Conservation (phyloP, 2,329 filamentous ascomycete genomes). For the Metarhizium album region DNA sequence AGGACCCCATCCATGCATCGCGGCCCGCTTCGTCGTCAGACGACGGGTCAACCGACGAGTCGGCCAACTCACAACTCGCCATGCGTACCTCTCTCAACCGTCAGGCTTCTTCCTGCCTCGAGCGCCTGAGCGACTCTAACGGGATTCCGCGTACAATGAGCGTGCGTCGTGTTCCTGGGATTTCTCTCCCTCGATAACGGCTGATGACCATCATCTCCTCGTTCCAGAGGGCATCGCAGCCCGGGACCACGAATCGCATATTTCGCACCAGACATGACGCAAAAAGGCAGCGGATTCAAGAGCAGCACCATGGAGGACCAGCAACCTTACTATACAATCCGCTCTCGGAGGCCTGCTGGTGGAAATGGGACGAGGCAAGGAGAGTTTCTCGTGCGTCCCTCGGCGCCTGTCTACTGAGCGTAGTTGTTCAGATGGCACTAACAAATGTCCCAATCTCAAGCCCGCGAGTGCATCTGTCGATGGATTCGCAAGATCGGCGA, state of each 20-base stretch:
- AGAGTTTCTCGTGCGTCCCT: constrained; percentile 36
- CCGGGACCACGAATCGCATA: background rate
- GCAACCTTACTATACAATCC: constrained; percentile 42
- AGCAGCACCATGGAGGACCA: constrained; percentile 27
- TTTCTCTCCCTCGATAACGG: constrained; percentile 1
- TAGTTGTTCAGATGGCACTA: background rate
- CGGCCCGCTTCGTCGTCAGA: background rate
- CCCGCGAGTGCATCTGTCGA: constrained; percentile 11
- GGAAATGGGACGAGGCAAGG: constrained; percentile 35
- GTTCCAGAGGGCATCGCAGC: background rate
- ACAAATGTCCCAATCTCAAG: background rate
- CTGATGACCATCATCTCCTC: constrained; percentile 2
- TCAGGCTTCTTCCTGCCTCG: background rate
- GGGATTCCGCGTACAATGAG: constrained; percentile 1
- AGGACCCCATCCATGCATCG: constrained; percentile 1
- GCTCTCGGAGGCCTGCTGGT: constrained; percentile 36
- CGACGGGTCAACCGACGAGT: background rate
- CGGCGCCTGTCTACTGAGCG: background rate
- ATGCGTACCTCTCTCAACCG: background rate
- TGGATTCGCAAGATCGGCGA: constrained; percentile 27
- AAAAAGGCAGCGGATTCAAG: background rate
- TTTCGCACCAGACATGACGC: background rate
- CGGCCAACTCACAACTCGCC: background rate
- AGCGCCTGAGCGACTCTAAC: background rate
- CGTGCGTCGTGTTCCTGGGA: background rate